Evolutionary conservation across 257 asterid species (phyloP).

Genomic region (Echites panduratus): DNA sequence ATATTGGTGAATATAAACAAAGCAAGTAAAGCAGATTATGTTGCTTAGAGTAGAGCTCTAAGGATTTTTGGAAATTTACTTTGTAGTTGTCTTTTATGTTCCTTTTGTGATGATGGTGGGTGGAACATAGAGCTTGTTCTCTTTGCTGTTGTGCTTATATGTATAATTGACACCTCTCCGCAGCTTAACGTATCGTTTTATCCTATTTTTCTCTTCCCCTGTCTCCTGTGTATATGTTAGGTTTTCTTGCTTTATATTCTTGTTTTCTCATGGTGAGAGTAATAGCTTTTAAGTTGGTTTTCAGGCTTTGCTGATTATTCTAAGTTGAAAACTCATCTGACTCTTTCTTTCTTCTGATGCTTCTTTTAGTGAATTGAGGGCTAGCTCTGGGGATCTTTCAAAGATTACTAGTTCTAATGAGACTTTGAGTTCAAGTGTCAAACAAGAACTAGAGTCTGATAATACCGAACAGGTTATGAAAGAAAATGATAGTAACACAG

Average conservation of each 20-base stretch:
- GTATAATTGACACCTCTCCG: too few species aligned
- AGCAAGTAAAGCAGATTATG: too few species aligned
- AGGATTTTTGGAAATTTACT: too few species aligned
- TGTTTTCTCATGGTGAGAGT: not conserved
- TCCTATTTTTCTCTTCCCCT: too few species aligned
- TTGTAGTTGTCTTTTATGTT: too few species aligned
- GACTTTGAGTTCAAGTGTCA: conserved; percentile 34
- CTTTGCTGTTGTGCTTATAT: too few species aligned
- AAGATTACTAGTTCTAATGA: conserved; percentile 53
- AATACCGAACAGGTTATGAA: conserved; percentile 35
- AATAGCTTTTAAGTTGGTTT: not conserved
- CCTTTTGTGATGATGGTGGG: too few species aligned
- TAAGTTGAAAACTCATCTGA: not conserved
- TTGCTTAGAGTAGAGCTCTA: too few species aligned
- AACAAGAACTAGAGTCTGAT: conserved; percentile 61
- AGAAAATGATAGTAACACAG: conserved; percentile 30
- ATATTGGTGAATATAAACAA: too few species aligned
- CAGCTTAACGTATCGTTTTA: too few species aligned
- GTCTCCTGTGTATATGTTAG: not conserved
- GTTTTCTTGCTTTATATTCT: not conserved
- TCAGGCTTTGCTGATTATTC: not conserved
- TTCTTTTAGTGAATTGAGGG: conserved; percentile 65
- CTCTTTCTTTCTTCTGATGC: conserved; percentile 54
- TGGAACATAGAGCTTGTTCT: too few species aligned
- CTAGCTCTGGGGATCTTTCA: conserved; percentile 58